Conservation (phyloP, 176 grass and related monocot genomes). For the Aegilops bicornis region DNA sequence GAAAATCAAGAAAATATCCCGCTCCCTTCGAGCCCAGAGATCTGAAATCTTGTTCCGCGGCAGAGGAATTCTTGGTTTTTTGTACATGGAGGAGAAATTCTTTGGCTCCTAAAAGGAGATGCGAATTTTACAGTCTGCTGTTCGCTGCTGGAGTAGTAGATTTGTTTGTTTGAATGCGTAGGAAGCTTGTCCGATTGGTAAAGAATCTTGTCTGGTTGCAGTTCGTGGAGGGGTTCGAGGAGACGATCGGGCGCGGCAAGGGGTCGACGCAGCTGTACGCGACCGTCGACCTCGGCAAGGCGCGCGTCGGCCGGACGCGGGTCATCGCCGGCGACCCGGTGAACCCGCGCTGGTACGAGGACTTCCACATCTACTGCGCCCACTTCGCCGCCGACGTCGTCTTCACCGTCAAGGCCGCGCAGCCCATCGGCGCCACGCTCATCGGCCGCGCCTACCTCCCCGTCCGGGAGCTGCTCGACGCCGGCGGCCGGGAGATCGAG, state of each 20-base stretch:
- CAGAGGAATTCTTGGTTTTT: neutral
- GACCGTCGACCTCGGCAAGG: slow-evolving; percentile 72
- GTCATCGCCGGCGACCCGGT: slow-evolving; percentile 58
- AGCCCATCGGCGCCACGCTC: slow-evolving; percentile 71
- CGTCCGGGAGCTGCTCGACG: slow-evolving; percentile 52
- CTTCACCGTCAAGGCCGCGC: slow-evolving; percentile 80
- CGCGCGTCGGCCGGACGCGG: slow-evolving; percentile 85
- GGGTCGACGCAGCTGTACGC: slow-evolving; percentile 80
- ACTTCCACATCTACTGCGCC: slow-evolving; percentile 95
- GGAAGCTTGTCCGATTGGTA: neutral
- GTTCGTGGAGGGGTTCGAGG: slow-evolving; percentile 83
- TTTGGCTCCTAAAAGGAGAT: neutral
- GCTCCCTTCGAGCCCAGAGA: neutral
- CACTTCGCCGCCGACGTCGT: slow-evolving; percentile 73
- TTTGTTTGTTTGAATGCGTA: neutral
- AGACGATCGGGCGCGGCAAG: slow-evolving; percentile 64
- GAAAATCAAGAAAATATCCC: neutral
- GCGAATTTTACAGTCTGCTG: neutral
- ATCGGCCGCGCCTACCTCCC: slow-evolving; percentile 89
- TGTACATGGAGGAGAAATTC: neutral
- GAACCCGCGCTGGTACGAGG: slow-evolving; percentile 94
- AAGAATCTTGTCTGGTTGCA: slow-evolving; percentile 7
- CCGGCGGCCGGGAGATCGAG: slow-evolving; percentile 43
- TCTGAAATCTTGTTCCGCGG: neutral
- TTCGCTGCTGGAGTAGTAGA: neutral